Percentiles rank a stretch among this genome's conserved stretches.
These are phyloP conservation scores for Barbarea vulgaris DNA, from an alignment of 345 rosid genomes.

Conservation along the genomic window DNA sequence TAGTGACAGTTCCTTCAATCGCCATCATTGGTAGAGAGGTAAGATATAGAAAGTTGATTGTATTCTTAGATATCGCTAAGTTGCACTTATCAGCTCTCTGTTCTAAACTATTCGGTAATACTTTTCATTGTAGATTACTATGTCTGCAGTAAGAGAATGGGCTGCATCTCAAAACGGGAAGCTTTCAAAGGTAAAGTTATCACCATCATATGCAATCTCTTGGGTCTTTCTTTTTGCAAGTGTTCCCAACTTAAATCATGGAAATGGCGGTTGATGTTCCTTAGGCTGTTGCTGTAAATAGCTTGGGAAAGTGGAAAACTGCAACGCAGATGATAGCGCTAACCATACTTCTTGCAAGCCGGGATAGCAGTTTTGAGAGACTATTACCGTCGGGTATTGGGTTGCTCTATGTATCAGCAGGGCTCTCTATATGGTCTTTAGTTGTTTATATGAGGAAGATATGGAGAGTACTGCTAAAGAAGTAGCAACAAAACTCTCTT, in stretches of 20 bases:
- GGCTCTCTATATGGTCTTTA: slow-evolving; percentile 90
- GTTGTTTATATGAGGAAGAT: slow-evolving; percentile 86
- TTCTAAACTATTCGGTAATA: background rate
- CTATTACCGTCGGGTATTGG: slow-evolving; percentile 68
- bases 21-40: slow-evolving; percentile 98
- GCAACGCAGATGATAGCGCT: slow-evolving; percentile 95
- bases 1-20: slow-evolving; percentile 80
- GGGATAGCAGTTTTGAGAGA: slow-evolving; percentile 75
- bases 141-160: slow-evolving; percentile 99
- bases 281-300: slow-evolving; percentile 98
- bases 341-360: slow-evolving; percentile 82
- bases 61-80: background rate
- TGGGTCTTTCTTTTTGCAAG: background rate
- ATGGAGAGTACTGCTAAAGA: slow-evolving; percentile 61
- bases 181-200: slow-evolving; percentile 71
- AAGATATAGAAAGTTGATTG: slow-evolving; percentile 22
- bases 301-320: slow-evolving; percentile 98
- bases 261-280: slow-evolving; percentile 3
- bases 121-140: slow-evolving; percentile 70
- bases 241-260: background rate
- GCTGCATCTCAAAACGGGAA: slow-evolving; percentile 90
- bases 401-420: slow-evolving; percentile 91
- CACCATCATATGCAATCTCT: background rate
- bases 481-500: slow-evolving; percentile 49
- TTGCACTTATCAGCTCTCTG: background rate